Percentiles rank a stretch among this genome's conserved stretches.
Evolutionary conservation across 2,329 filamentous ascomycete genomes (phyloP).

Genomic region (Triangularia setosa): DNA sequence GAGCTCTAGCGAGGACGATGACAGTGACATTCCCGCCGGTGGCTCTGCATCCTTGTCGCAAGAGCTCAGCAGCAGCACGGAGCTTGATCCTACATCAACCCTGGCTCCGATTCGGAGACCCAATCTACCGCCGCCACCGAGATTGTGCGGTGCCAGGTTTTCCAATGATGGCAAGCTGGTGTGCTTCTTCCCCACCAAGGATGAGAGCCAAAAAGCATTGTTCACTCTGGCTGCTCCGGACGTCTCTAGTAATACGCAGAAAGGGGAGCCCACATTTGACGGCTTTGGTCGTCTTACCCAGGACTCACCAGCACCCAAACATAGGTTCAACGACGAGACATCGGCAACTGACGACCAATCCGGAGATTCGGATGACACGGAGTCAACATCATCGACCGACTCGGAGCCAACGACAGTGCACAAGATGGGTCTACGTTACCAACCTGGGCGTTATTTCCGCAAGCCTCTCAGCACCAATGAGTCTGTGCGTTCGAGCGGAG

Average conservation of each 20-base stretch:
- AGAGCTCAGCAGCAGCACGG: constrained; percentile 52
- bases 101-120: constrained; percentile 49
- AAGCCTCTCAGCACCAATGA: constrained; percentile 56
- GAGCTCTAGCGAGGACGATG: constrained; percentile 81
- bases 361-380: constrained; percentile 45
- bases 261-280: constrained; percentile 53
- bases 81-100: constrained; percentile 45
- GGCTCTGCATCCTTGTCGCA: constrained; percentile 59
- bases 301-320: constrained; percentile 45
- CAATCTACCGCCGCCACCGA: constrained; percentile 53
- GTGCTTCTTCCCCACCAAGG: constrained; percentile 67
- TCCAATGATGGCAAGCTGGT: constrained; percentile 59
- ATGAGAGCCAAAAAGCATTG: constrained; percentile 52
- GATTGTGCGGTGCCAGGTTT: constrained; percentile 58
- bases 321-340: constrained; percentile 46
- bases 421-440: constrained; percentile 55
- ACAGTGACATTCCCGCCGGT: constrained; percentile 51
- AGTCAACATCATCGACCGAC: constrained; percentile 51
- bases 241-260: constrained; percentile 48
- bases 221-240: constrained; percentile 44
- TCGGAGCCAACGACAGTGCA: constrained; percentile 62
- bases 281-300: constrained; percentile 54
- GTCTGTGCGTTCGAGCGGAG: constrained; percentile 57
- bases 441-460: constrained; percentile 47
- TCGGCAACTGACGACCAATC: constrained; percentile 51